phyloP scores from a whole-genome alignment of 176 grass and related monocot species.

The Dactylis glomerata region DNA sequence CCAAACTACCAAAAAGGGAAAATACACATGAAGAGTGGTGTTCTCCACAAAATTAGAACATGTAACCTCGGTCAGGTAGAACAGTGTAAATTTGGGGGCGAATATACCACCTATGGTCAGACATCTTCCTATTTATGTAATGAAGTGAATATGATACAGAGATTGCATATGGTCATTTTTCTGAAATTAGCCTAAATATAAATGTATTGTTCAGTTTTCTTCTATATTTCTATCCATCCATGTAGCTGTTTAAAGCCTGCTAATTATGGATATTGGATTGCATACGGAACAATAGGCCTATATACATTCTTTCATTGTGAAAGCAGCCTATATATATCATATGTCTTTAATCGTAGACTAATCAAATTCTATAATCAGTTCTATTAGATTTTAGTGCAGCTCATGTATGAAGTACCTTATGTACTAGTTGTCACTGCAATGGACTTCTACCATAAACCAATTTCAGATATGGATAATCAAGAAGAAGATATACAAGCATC shows the following conservation, averaged over 20 bases:
- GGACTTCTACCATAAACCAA: neutral
- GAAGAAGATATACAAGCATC: neutral
- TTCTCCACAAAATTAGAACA: no score
- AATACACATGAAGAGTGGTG: no score
- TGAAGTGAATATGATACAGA: no score
- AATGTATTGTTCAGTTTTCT: no score
- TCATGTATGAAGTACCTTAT: slow-evolving; percentile 15
- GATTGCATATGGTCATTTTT: no score
- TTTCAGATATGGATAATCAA: neutral
- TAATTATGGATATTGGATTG: neutral
- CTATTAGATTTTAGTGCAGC: neutral
- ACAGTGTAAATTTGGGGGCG: no score
- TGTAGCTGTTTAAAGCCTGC: neutral
- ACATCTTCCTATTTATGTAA: no score
- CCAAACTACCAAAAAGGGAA: no score
- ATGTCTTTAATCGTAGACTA: neutral
- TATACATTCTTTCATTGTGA: neutral
- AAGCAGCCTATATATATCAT: neutral
- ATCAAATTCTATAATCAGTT: neutral
- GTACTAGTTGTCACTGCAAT: neutral
- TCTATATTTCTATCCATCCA: slow-evolving; percentile 9
- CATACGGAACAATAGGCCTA: neutral
- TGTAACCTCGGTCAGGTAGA: no score
- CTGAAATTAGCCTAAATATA: no score
- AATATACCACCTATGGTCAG: no score